These are phyloP conservation scores for Exophiala viscosa DNA, from an alignment of 2,329 filamentous ascomycete species.

Conservation along the genomic window DNA sequence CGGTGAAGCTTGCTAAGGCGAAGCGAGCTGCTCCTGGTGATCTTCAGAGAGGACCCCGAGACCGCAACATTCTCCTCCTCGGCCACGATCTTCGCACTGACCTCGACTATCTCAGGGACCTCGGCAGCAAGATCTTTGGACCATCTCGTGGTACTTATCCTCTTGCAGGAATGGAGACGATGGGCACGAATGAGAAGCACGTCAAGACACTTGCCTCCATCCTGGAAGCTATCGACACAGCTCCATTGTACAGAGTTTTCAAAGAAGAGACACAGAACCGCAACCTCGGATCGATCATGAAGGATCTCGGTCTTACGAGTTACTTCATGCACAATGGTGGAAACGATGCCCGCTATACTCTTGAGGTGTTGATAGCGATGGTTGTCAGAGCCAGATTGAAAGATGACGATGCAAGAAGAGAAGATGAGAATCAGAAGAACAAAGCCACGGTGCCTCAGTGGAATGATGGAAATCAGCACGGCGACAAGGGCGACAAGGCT, in stretches of 20 bases:
- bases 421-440: background rate
- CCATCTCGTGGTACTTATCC: conserved; percentile 16
- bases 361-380: conserved; percentile 68
- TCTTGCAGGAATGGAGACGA: conserved; percentile 34
- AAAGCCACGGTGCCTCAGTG: background rate
- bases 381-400: conserved; percentile 39
- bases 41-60: conserved; percentile 23
- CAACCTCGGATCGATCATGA: conserved; percentile 60
- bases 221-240: conserved; percentile 68
- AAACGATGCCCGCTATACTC: conserved; percentile 78
- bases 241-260: conserved; percentile 64
- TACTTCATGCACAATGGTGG: conserved; percentile 78
- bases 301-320: conserved; percentile 59
- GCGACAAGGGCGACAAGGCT: background rate
- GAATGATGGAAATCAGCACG: too few relatives aligned
- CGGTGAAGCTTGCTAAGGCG: background rate
- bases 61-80: conserved; percentile 68
- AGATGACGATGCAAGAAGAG: conserved; percentile 21
- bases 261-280: conserved; percentile 42
- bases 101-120: conserved; percentile 59
- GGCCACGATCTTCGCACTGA: conserved; percentile 71
- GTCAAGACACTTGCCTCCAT: conserved; percentile 47
- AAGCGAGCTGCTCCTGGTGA: background rate
- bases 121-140: conserved; percentile 58
- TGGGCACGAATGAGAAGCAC: conserved; percentile 4